phyloP scores from a whole-genome alignment of 2,329 filamentous ascomycete genomes.

The Pseudopithomyces maydicus region DNA sequence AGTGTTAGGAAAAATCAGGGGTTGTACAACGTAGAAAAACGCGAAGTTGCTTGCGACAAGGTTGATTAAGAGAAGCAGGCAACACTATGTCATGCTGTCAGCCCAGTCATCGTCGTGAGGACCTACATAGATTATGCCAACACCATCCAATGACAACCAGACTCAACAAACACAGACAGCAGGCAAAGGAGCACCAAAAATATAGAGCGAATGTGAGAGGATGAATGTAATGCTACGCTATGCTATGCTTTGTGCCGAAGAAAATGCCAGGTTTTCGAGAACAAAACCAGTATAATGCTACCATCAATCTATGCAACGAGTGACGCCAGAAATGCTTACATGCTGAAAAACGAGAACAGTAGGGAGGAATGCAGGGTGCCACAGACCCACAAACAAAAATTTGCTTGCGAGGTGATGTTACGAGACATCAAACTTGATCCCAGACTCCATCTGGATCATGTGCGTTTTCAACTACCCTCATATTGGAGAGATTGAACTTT shows the following conservation, averaged over 20 bases:
- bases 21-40: no score
- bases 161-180: no score
- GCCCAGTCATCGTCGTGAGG: no score
- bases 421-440: background rate
- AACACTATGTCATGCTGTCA: no score
- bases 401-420: background rate
- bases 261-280: background rate
- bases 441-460: background rate
- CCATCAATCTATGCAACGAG: background rate
- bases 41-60: no score
- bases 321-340: background rate
- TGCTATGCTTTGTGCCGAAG: background rate
- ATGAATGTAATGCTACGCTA: background rate
- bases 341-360: background rate
- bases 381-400: background rate
- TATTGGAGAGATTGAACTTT: conserved; percentile 4
- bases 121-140: no score
- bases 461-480: background rate
- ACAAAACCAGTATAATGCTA: background rate
- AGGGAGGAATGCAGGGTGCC: background rate
- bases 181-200: no score
- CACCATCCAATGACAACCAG: no score
- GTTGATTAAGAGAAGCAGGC: no score
- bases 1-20: no score
- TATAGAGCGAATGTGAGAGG: background rate